Conservation (phyloP, 164 flowering plant species). For the Vitis riparia region DNA sequence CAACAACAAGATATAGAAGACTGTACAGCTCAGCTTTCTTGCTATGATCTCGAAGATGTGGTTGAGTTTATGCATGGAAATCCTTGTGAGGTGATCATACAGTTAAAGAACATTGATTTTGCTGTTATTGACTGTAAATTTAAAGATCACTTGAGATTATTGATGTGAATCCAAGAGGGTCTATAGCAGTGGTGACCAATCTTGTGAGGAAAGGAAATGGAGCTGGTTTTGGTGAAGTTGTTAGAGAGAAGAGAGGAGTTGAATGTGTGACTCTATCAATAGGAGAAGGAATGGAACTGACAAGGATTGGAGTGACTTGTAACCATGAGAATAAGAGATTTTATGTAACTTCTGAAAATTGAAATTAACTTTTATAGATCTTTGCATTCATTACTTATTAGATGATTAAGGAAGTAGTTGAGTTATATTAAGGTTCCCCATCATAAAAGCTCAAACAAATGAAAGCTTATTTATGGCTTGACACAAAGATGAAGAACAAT, state of each 20-base stretch:
- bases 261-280: background rate
- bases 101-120: conserved; percentile 10
- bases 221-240: background rate
- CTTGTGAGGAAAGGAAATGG: background rate
- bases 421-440: too few species aligned
- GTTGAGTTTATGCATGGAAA: conserved; percentile 9
- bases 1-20: background rate
- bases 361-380: too few species aligned
- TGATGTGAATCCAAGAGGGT: conserved; percentile 13
- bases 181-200: background rate
- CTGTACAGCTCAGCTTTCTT: background rate
- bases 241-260: background rate
- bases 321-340: too few species aligned
- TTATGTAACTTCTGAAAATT: too few species aligned
- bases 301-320: background rate
- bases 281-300: background rate
- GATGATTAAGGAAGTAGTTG: too few species aligned
- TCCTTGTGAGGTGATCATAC: conserved; percentile 11
- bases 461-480: too few species aligned
- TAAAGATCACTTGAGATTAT: background rate
- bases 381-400: too few species aligned
- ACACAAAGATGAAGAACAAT: too few species aligned
- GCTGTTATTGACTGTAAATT: conserved; percentile 5
- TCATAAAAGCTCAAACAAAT: too few species aligned
- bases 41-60: conserved; percentile 1